A percentile compares a stretch with the other conserved stretches of the same genome.
Conservation (phyloP, 306 rosid species). For the Prosopis cineraria region DNA sequence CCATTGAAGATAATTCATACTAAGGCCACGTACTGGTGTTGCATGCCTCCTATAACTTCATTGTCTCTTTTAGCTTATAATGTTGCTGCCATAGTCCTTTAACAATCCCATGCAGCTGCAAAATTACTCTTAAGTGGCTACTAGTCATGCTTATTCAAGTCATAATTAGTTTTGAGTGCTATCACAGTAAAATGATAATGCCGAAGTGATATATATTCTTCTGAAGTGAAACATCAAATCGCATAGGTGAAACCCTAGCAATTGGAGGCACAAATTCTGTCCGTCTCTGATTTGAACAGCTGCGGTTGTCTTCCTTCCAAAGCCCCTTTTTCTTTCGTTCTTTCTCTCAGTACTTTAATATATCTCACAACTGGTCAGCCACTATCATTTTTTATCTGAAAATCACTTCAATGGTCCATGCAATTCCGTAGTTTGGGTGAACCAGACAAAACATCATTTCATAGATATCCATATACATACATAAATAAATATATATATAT, state of each 20-base stretch:
- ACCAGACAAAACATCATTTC: not conserved
- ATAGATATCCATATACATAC: no score
- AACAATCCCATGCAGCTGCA: not conserved
- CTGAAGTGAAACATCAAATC: slow-evolving; percentile 39
- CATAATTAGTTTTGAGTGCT: no score
- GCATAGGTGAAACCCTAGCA: slow-evolving; percentile 33
- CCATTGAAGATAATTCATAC: not conserved
- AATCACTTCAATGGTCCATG: slow-evolving; percentile 2
- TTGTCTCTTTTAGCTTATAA: not conserved
- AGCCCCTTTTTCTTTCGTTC: slow-evolving; percentile 13
- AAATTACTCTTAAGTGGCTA: no score
- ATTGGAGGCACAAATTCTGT: slow-evolving; percentile 35
- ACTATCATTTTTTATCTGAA: slow-evolving; percentile 13
- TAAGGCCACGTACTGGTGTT: not conserved
- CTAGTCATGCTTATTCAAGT: no score
- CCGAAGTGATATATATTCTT: slow-evolving; percentile 22
- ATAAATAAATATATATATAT: no score
- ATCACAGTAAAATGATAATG: no score
- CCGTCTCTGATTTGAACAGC: slow-evolving; percentile 25
- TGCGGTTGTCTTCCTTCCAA: slow-evolving; percentile 33
- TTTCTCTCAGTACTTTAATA: not conserved
- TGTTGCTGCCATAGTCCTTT: not conserved
- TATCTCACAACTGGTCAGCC: slow-evolving; percentile 24
- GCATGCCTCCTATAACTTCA: not conserved
- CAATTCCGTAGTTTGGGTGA: not conserved